These are phyloP conservation scores for Pseudocercospora macadamiae DNA, from an alignment of 2,329 filamentous ascomycete genomes.

Conservation along the genomic window DNA sequence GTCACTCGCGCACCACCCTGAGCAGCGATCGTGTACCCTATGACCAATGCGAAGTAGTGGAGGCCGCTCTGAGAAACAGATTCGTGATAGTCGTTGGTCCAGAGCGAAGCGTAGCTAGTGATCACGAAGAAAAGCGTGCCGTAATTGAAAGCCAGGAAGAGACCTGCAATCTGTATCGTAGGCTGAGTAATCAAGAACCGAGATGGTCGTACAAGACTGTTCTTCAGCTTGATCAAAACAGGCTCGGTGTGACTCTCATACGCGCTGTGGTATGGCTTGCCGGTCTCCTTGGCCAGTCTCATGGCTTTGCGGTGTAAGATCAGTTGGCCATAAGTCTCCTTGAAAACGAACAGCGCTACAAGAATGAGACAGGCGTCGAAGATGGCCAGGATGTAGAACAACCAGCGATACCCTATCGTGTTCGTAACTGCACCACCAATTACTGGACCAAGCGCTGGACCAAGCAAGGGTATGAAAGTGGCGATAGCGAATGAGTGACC, in stretches of 20 bases:
- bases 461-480: conserved; percentile 32
- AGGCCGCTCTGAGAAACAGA: conserved; percentile 59
- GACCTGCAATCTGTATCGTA: conserved; percentile 56
- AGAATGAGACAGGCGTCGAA: conserved; percentile 38
- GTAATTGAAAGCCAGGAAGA: conserved; percentile 57
- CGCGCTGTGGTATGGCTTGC: conserved; percentile 33
- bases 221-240: conserved; percentile 30
- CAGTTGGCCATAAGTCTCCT: conserved; percentile 41
- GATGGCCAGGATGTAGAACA: conserved; percentile 48
- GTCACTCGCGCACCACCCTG: conserved; percentile 38
- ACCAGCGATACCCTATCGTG: conserved; percentile 47
- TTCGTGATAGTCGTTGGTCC: conserved; percentile 56
- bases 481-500: conserved; percentile 44
- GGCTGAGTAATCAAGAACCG: conserved; percentile 57
- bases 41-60: conserved; percentile 59
- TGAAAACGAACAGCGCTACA: conserved; percentile 41
- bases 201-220: conserved; percentile 53
- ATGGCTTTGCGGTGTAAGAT: conserved; percentile 29
- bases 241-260: neutral
- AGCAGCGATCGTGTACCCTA: conserved; percentile 57
- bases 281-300: conserved; percentile 41
- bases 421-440: conserved; percentile 42
- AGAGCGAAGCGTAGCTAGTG: conserved; percentile 59
- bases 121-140: conserved; percentile 62
- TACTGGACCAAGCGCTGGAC: conserved; percentile 25